Evolutionary conservation across 2,329 filamentous ascomycete species (phyloP), one percentile per base, ranked within the genome.

Genomic region (Aspergillus tamarii): DNA sequence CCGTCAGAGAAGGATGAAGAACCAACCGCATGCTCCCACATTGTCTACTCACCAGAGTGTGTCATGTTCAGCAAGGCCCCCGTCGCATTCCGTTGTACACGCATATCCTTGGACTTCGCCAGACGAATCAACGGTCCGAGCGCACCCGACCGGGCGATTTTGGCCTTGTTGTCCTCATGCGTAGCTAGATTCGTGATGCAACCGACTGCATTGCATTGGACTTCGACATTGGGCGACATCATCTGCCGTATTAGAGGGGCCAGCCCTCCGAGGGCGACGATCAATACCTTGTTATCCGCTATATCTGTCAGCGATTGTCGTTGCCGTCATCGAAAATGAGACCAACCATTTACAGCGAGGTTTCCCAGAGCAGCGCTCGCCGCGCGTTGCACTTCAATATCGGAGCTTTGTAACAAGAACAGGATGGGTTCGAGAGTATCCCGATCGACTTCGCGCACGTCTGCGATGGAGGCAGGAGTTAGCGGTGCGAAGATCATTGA

Each of bases 151-250:
- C 93, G 88, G 70, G 95, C 95, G 78, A 99, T 99, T 82, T 96
- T 97, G 63, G 95, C 94, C 83, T 99, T 99, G 83, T 99, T 99
- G 72, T 98, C 95, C 81, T 99, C 95, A 75, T 99, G 95, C 3
- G 95, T 99, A 60, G 95, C 95, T 62, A 99, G 82, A 76, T 99
- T 99, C 53, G 95, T 99, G 78, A 99, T 99, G 83, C 95, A 99
- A 58, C 95, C 95, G 65, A 99, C 95, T 50, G 95, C 95, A 79
- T 99, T 99, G 84, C 95, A 99, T 81, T 99, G 95, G 30, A 99
- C 95, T 78, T 99, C 95, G 70, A 99, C 95, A 73, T 99, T 99
- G 54, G 91, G 88, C 62, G 94, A 98, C 82, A 96, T 93, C 95
- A 99, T 99, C 81, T 99, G 95, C 69, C 92, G 91, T 80, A 98